phyloP scores from a whole-genome alignment of 495 filamentous ascomycete species.

The Annulohypoxylon nitens region DNA sequence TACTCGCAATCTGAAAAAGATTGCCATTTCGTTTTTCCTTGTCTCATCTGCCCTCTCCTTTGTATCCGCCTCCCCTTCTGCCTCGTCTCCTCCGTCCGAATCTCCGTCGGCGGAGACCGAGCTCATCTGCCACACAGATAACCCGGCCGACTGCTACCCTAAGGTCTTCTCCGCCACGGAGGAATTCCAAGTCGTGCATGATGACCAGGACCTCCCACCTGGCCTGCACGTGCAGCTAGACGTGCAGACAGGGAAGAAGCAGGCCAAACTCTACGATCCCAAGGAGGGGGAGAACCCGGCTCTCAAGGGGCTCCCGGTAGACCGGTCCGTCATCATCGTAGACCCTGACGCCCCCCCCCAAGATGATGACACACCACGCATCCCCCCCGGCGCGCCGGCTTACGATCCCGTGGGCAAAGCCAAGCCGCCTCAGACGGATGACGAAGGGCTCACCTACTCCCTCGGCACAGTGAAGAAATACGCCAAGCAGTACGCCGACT shows the following conservation, averaged over 20 bases:
- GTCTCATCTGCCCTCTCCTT: constrained; percentile 28
- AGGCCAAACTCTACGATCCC: constrained; percentile 71
- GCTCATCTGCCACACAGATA: constrained; percentile 72
- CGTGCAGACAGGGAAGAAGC: constrained; percentile 70
- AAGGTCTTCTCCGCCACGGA: constrained; percentile 70
- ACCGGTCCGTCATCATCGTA: constrained; percentile 63
- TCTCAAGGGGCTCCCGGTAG: constrained; percentile 60
- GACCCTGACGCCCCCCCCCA: constrained; percentile 47
- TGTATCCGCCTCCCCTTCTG: constrained; percentile 30
- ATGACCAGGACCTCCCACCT: constrained; percentile 72
- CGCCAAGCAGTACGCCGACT: constrained; percentile 54
- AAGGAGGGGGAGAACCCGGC: constrained; percentile 61
- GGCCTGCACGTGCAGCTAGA: constrained; percentile 75
- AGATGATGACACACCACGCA: constrained; percentile 43
- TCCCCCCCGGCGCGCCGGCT: constrained; percentile 57
- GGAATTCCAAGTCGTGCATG: constrained; percentile 70
- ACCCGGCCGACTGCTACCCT: constrained; percentile 73
- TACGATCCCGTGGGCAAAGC: constrained; percentile 66
- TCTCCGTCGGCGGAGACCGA: constrained; percentile 57
- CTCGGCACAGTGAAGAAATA: constrained; percentile 61
- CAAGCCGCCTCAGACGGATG: constrained; percentile 57
- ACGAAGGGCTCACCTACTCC: constrained; percentile 58
- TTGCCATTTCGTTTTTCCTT: constrained; percentile 20
- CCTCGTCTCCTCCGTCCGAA: constrained; percentile 26
- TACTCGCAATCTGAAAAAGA: constrained; percentile 22